Evolutionary conservation across 257 asterid species (phyloP), one percentile per base, ranked within the genome.

Genomic region (Solanum piurae): DNA sequence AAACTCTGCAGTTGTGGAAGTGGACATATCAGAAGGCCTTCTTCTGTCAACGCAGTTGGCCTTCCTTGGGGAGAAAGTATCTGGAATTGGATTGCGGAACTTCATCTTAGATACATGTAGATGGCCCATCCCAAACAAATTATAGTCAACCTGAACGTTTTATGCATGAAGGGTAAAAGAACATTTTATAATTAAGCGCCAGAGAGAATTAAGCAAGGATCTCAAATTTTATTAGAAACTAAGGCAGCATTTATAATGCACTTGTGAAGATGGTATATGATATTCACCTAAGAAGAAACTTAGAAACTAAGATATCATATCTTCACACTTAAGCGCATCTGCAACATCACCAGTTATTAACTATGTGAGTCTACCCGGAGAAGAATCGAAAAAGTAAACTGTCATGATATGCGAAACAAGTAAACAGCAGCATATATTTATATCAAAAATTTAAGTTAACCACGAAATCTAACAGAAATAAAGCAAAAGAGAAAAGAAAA

Each of bases 51-150:
- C 66, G 87, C 84, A 55, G 77, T 85, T 89, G 80, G 88, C 88
- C 84, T 91, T 93, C 89, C 88, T 90, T 68, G 84, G 92, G 79
- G 89, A 87, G 89, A 88, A 90, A 89, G 89, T 89, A 90, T 92
- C 95, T 76, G 99, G 99, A 71, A 95, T 91, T 64, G 99, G 98
- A 91, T 84, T 88, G 88, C 99, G 98, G 89, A 97, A 97, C 91
- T 92, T 97, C 89, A 94, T 82, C 92, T 94, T 95, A 69, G 98
- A 92, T 71, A 94, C 92, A 69, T 97, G 99, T 86, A 97, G 88
- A 91, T 93, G 98, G 36, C 98, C 95, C 99, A 97, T 97, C 86
- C 99, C 99, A 76, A 93, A 95, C 94, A 97, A 91, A 91, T 94
- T 95, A 91, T 97, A 93, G 93, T 95, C 98, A 86, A 97, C 91